Evolutionary conservation across 1,284 basidiomycete genomes (phyloP).

Genomic region (Inonotus hispidus): DNA sequence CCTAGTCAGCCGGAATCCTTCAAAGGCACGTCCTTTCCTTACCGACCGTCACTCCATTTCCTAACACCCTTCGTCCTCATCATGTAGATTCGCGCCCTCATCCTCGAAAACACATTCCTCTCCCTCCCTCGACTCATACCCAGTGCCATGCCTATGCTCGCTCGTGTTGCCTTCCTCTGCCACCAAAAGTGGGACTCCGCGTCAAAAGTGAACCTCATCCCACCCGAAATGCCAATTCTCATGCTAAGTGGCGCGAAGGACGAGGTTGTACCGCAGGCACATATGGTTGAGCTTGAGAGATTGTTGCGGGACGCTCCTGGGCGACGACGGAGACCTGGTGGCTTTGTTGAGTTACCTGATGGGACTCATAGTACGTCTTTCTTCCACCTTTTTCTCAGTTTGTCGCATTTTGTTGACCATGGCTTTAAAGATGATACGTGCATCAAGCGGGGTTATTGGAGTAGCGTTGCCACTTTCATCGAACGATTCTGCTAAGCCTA

Average conservation of each 20-base stretch:
- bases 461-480: conserved; percentile 53
- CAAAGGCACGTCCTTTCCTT: conserved; percentile 43
- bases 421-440: conserved; percentile 58
- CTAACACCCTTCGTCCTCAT: conserved; percentile 1
- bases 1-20: conserved; percentile 75
- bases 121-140: conserved; percentile 80
- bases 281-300: conserved; percentile 67
- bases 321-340: conserved; percentile 41
- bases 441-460: conserved; percentile 62
- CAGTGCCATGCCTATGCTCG: conserved; percentile 71
- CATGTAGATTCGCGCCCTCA: conserved; percentile 62
- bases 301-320: conserved; percentile 43
- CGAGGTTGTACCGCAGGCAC: conserved; percentile 79
- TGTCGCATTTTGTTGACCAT: conserved; percentile 4
- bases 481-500: conserved; percentile 25
- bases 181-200: conserved; percentile 89
- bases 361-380: conserved; percentile 65
- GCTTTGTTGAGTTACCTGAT: conserved; percentile 54
- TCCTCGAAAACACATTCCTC: conserved; percentile 92
- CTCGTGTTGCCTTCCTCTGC: conserved; percentile 77
- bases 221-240: conserved; percentile 71
- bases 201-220: conserved; percentile 65
- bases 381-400: background rate
- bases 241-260: conserved; percentile 81
- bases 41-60: background rate